Evolutionary conservation across 257 asterid species (phyloP).

Genomic region (Nicotiana knightiana): DNA sequence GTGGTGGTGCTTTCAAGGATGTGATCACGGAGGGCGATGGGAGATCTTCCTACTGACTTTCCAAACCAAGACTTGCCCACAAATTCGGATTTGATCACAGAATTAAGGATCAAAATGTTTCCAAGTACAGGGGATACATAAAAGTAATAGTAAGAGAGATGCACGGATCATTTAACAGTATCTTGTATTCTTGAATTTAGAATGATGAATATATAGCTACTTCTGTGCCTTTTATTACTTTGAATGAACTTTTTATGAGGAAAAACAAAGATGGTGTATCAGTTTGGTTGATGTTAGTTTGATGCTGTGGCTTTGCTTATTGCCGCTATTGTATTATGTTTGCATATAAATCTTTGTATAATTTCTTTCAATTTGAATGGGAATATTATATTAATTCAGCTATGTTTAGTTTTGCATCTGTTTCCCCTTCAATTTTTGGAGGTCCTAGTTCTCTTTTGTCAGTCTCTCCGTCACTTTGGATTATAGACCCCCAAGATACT

Average conservation of each 20-base stretch:
- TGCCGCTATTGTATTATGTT: not conserved
- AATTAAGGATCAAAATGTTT: not conserved
- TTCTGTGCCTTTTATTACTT: not conserved
- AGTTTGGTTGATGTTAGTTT: not conserved
- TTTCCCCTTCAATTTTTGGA: too few relatives aligned
- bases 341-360: not conserved
- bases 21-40: slow-evolving; percentile 78
- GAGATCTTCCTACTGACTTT: slow-evolving; percentile 35
- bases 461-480: too few relatives aligned
- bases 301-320: not conserved
- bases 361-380: not conserved
- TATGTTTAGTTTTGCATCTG: not conserved
- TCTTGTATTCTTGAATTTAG: too few relatives aligned
- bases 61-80: not conserved
- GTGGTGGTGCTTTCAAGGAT: slow-evolving; percentile 72
- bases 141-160: not conserved
- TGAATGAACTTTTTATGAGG: not conserved
- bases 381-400: not conserved
- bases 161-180: not conserved
- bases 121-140: not conserved
- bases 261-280: not conserved
- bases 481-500: too few relatives aligned
- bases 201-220: too few relatives aligned
- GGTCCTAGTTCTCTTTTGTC: too few relatives aligned
- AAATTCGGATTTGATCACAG: not conserved